Conservation (phyloP, 129 eudicot genomes). For the Silybum marianum region DNA sequence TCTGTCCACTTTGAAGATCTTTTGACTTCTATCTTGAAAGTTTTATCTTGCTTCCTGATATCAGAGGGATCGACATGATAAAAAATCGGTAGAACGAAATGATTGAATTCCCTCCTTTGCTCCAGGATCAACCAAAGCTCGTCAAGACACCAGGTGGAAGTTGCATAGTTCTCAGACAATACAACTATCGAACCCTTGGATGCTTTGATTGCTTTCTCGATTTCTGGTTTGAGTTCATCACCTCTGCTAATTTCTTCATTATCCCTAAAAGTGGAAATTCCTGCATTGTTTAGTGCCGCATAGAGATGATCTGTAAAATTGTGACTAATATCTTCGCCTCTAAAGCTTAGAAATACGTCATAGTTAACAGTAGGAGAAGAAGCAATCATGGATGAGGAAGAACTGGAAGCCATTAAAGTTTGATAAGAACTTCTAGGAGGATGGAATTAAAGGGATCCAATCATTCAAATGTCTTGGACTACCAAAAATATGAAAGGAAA, state of each 20-base stretch:
- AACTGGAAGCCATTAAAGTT: background rate
- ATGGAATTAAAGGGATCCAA: too few relatives aligned
- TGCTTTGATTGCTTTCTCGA: background rate
- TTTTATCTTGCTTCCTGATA: conserved; percentile 4
- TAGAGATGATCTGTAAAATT: background rate
- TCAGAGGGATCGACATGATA: conserved; percentile 20
- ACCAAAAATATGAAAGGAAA: too few relatives aligned
- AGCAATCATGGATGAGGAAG: background rate
- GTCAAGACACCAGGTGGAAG: conserved; percentile 20
- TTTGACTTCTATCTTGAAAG: background rate
- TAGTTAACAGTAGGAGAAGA: background rate
- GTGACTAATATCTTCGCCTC: background rate
- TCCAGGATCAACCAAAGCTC: conserved; percentile 25
- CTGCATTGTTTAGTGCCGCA: background rate
- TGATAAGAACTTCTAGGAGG: too few relatives aligned
- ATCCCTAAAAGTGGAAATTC: background rate
- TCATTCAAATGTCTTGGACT: too few relatives aligned
- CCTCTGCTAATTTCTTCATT: background rate
- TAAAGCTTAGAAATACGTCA: background rate
- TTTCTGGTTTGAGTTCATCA: background rate
- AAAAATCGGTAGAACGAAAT: conserved; percentile 12
- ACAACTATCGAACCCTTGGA: conserved; percentile 13
- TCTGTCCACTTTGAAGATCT: conserved; percentile 2
- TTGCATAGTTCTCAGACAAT: conserved; percentile 7
- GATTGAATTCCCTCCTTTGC: background rate